Conservation (phyloP, 306 rosid genomes). For the Medicago lupulina region DNA sequence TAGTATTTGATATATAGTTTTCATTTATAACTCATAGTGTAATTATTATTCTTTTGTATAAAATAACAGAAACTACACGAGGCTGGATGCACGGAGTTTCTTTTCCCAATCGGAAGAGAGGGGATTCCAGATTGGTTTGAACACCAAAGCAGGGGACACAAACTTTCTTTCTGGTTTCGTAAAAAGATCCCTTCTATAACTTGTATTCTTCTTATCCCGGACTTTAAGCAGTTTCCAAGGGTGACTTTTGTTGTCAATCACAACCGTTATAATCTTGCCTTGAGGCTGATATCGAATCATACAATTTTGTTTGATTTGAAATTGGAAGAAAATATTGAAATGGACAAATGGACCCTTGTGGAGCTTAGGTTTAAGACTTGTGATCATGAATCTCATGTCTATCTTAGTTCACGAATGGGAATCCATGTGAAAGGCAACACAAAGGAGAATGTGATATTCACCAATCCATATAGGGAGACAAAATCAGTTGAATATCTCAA, state of each 20-base stretch:
- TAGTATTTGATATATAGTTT: neutral
- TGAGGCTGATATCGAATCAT: neutral
- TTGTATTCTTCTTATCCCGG: too few species aligned
- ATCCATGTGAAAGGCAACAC: too few species aligned
- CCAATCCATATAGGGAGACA: too few species aligned
- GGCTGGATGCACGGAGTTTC: neutral
- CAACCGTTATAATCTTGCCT: too few species aligned
- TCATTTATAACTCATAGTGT: neutral
- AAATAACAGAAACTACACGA: conserved; percentile 1
- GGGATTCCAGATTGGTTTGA: conserved; percentile 33
- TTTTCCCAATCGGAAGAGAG: neutral
- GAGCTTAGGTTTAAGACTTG: neutral
- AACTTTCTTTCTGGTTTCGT: neutral
- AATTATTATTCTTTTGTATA: neutral
- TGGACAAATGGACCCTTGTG: neutral
- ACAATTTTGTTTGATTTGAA: neutral
- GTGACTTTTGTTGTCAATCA: too few species aligned
- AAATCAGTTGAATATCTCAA: too few species aligned
- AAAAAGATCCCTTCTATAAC: neutral
- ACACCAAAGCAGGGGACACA: neutral
- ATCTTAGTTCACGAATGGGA: too few species aligned
- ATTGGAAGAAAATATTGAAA: neutral
- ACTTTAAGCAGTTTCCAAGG: too few species aligned
- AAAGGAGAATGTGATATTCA: too few species aligned
- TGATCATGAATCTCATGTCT: too few species aligned